Percentiles rank a stretch among this genome's conserved stretches.
phyloP scores from a whole-genome alignment of 805 yeast genomes.

The Saccharomycopsis olivae region DNA sequence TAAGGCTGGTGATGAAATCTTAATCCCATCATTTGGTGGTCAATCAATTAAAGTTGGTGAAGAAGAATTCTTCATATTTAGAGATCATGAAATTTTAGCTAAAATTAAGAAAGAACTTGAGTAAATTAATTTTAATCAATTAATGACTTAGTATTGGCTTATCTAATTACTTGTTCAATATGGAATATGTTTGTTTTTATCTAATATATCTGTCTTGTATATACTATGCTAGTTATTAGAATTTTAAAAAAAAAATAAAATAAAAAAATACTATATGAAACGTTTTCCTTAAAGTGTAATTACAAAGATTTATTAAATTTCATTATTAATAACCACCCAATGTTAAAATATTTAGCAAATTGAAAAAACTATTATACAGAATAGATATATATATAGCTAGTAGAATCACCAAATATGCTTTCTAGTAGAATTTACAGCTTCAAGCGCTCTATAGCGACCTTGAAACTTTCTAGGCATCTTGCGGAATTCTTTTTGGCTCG shows the following conservation, averaged over 20 bases:
- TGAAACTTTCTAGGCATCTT: constrained; percentile 14
- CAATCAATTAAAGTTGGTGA: constrained; percentile 79
- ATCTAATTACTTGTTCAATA: too few species aligned
- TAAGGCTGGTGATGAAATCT: constrained; percentile 82
- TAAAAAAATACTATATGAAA: too few species aligned
- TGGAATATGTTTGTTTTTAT: too few species aligned
- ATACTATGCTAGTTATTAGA: too few species aligned
- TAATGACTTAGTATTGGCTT: background rate
- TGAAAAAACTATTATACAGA: too few species aligned
- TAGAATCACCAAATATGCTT: constrained; percentile 16
- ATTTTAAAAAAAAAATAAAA: too few species aligned
- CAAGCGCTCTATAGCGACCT: constrained; percentile 8
- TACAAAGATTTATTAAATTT: too few species aligned
- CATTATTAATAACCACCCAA: too few species aligned
- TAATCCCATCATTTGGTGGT: constrained; percentile 94
- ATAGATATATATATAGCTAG: too few species aligned
- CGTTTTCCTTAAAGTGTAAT: too few species aligned
- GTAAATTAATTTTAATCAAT: background rate
- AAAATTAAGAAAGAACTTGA: constrained; percentile 68
- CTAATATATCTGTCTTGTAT: too few species aligned
- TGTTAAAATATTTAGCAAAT: too few species aligned
- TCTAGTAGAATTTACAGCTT: constrained; percentile 2
- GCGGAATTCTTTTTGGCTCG: background rate
- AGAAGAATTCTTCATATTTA: constrained; percentile 67
- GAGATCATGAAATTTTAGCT: constrained; percentile 92